A percentile compares a stretch with the other conserved stretches of the same genome.
These are phyloP conservation scores for Fusarium algeriense DNA, from an alignment of 2,329 filamentous ascomycete species.

Conservation along the genomic window DNA sequence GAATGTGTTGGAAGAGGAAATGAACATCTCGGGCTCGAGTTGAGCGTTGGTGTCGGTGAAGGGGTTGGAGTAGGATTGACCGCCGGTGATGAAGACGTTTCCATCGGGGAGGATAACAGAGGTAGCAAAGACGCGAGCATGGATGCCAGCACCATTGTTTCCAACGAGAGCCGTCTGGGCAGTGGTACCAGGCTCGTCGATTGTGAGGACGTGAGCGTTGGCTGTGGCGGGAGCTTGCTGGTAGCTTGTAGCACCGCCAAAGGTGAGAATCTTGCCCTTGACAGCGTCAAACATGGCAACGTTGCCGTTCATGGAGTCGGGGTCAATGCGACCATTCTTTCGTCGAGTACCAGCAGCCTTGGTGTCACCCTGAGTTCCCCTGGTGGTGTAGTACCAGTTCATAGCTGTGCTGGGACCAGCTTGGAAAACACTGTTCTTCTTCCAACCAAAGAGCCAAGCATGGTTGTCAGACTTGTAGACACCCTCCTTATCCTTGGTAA, in stretches of 20 bases:
- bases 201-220: slow-evolving; percentile 63
- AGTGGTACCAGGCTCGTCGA: slow-evolving; percentile 48
- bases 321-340: slow-evolving; percentile 52
- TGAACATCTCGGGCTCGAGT: slow-evolving; percentile 29
- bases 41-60: slow-evolving; percentile 32
- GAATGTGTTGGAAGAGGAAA: slow-evolving; percentile 23
- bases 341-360: slow-evolving; percentile 45
- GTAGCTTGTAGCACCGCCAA: slow-evolving; percentile 64
- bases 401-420: slow-evolving; percentile 65
- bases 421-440: slow-evolving; percentile 64
- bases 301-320: slow-evolving; percentile 66
- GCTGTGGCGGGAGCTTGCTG: slow-evolving; percentile 53
- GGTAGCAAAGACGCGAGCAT: slow-evolving; percentile 58
- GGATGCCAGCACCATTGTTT: slow-evolving; percentile 18
- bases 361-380: slow-evolving; percentile 40
- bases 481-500: slow-evolving; percentile 57
- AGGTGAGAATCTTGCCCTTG: slow-evolving; percentile 66
- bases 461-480: slow-evolving; percentile 56
- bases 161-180: slow-evolving; percentile 25
- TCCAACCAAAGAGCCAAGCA: slow-evolving; percentile 52
- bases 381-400: slow-evolving; percentile 66
- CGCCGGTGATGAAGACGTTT: slow-evolving; percentile 61
- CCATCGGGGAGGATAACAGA: slow-evolving; percentile 64
- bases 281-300: slow-evolving; percentile 70
- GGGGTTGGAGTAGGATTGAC: slow-evolving; percentile 41